Base-by-base conservation (phyloP, 1,139 yeast genomes). In the Diutina ranongensis region DNA sequence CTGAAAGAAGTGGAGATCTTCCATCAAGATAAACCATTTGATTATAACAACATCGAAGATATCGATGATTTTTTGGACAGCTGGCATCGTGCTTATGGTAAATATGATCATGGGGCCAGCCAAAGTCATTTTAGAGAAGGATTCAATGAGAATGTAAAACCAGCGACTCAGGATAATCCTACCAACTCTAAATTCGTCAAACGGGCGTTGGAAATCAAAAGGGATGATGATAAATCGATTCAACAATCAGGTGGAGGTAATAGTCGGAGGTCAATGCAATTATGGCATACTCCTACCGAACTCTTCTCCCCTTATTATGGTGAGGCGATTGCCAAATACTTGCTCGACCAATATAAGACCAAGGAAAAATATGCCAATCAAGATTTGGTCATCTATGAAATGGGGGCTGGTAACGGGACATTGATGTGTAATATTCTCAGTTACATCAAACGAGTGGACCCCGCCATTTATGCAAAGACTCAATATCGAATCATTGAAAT, bases 201-300 rank as follows among this genome's bases (percentile, higher is more conserved):
- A n/a, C 51, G 61, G 32, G 73, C 75, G 9, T 55, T 59, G 44
- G 52, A 55, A 16, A 55, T 68, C 27, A 60, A 64, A 25, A 54
- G 60, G 19, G 64, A 64, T 48, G 70, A 67, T 25, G 47, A 25
- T 2, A n/a, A 42, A 46, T 45, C 46, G 25, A 52, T 50, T 13
- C 45, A 45, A 46, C 12, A 51, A 57, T 38, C 54, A 45, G 40
- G 49, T 49, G 47, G 56, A 53, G 27, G 50, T 54, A 31, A 52
- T 60, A 66, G 65, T 47, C 65, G 72, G 36, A 15, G 40, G 15
- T 68, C 78, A 16, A 61, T 81, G 20, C 95, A 86, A 59, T 64
- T 85, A 44, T 86, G 95, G 95, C 95, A 86, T 57, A 86, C 95
- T 0, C 95, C 95, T 0, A 83, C 94, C 0, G 95, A 86, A 59